phyloP scores from a whole-genome alignment of 148 eudicot genomes.

The Oxyria digyna region DNA sequence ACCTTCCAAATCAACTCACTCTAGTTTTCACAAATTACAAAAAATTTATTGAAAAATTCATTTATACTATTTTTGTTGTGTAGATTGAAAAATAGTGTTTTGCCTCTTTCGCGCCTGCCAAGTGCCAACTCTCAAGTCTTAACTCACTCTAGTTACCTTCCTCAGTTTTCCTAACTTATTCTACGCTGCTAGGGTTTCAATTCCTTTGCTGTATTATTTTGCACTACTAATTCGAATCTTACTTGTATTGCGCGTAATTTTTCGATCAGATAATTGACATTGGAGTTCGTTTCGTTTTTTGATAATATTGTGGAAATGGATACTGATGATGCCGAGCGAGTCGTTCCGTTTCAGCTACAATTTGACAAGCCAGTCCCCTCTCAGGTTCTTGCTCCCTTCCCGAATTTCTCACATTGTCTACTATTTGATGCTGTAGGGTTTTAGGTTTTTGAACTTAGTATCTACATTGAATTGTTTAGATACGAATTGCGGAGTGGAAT shows the following conservation, averaged over 20 bases:
- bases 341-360: conserved; percentile 90
- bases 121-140: neutral
- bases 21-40: no score
- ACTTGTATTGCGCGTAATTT: neutral
- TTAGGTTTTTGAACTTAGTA: neutral
- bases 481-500: conserved; percentile 88
- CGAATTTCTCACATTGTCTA: neutral
- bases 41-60: no score
- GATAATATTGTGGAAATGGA: conserved; percentile 30
- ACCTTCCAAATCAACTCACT: no score
- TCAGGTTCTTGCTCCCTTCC: conserved; percentile 32
- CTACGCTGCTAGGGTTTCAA: neutral
- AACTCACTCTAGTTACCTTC: neutral
- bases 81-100: no score
- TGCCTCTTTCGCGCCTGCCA: neutral
- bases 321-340: conserved; percentile 40
- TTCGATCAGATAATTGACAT: neutral
- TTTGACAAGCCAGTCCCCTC: conserved; percentile 85
- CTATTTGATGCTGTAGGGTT: neutral
- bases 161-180: neutral
- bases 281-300: neutral
- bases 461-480: conserved; percentile 22
- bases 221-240: neutral
- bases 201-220: neutral
- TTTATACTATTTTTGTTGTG: no score